Evolutionary conservation across 2,329 filamentous ascomycete genomes (phyloP).

Genomic region (Sporothrix protearum): DNA sequence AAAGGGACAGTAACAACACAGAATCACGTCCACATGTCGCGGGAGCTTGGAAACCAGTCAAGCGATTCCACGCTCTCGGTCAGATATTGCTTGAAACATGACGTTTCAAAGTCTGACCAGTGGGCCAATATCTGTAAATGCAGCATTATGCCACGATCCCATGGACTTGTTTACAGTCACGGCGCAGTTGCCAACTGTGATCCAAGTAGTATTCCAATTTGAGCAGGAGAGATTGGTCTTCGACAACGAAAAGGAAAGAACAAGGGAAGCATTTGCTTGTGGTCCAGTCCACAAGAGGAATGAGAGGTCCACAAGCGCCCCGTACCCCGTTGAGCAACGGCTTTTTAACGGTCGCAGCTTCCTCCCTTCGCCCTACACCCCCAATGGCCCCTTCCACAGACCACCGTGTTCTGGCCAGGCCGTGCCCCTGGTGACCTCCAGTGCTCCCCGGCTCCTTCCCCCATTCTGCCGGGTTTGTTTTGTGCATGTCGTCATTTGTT

Average conservation of each 20-base stretch:
- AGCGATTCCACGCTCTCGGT: neutral
- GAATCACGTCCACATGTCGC: neutral
- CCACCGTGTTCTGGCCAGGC: neutral
- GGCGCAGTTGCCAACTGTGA: neutral
- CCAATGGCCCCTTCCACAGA: neutral
- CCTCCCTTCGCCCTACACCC: neutral
- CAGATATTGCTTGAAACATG: neutral
- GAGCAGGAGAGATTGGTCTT: neutral
- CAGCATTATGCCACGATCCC: neutral
- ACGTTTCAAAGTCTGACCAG: neutral
- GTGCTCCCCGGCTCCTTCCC: neutral
- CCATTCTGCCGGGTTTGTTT: slow-evolving; percentile 12
- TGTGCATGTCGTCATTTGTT: slow-evolving; percentile 13
- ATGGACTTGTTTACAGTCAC: neutral
- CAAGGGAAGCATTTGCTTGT: neutral
- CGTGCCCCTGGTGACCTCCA: slow-evolving; percentile 3
- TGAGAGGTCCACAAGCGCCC: neutral
- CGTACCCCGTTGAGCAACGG: slow-evolving; percentile 2
- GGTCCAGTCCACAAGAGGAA: neutral
- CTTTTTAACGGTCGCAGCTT: slow-evolving; percentile 7
- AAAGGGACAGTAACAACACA: neutral
- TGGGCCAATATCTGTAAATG: neutral
- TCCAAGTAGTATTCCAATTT: neutral
- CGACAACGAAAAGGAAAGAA: neutral
- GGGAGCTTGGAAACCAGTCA: neutral